Conservation (phyloP, 176 grass and related monocot species). For the Bromus sterilis region DNA sequence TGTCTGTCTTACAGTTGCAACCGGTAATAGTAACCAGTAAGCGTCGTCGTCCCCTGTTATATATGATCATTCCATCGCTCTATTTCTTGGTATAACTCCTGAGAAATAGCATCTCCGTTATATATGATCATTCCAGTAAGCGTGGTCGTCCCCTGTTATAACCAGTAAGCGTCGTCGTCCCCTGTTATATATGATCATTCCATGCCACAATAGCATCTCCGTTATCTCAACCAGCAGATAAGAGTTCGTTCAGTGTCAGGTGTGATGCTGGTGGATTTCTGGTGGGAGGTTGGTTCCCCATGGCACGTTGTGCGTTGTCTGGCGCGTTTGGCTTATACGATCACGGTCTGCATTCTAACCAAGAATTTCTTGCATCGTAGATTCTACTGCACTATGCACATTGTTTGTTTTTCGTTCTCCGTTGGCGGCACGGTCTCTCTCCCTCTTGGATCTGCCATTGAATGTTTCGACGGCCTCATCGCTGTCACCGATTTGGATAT, state of each 20-base stretch:
- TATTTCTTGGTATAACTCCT: no score
- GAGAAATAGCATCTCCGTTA: no score
- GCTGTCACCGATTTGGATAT: slow-evolving; percentile 20
- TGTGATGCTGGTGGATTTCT: neutral
- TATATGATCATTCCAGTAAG: no score
- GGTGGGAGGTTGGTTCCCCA: neutral
- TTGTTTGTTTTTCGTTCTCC: neutral
- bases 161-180: slow-evolving; percentile 12
- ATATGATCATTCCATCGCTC: no score
- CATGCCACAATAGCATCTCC: no score
- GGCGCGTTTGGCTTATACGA: neutral
- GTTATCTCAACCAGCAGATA: neutral
- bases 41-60: neutral
- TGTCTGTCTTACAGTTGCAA: slow-evolving; percentile 24
- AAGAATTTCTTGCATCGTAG: neutral
- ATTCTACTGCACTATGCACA: neutral
- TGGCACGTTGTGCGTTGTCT: neutral
- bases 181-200: no score
- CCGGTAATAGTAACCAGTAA: slow-evolving; percentile 37
- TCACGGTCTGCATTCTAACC: neutral
- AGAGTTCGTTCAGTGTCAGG: neutral
- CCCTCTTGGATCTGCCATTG: neutral
- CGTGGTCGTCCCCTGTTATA: slow-evolving; percentile 11
- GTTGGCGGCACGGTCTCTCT: neutral
- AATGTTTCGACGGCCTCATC: slow-evolving; percentile 6